Base-by-base conservation (phyloP, 1,284 basidiomycete genomes). In the Flammula alnicola region DNA sequence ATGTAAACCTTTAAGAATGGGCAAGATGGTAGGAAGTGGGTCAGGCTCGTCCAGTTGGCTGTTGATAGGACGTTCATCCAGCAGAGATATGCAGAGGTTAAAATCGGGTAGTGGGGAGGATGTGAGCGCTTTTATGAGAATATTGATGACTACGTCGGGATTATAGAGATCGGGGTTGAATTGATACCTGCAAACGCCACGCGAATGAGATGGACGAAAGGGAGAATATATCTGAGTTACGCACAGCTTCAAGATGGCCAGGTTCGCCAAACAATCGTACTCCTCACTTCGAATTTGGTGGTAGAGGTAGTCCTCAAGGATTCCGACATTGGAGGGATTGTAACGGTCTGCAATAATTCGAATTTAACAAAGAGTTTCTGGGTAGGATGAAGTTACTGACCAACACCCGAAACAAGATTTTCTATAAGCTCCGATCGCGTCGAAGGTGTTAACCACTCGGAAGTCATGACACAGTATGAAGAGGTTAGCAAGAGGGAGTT, bases 81-180 rank as follows among this genome's bases (percentile, higher is more conserved):
- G 78, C 11, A 98, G 81, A 29, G 93, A 91, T 56, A 96, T 83
- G 66, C 93, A 96, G 52, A 98, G 89, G 67, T 90, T 91, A 75
- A 95, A 98, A 69, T 98, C 95, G 53, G 95, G 92, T 43, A 91
- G 84, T 31, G 93, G 90, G 27, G 84, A 78, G 2, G 85, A 81
- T 23, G 89, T 86, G 48, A 98, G 81, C 16, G 94, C 83, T 78
- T 98, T 97, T 69, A 95, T 81, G 64, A 98, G 89, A 68, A 98
- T 93, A 76, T 96, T 93, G 71, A 96, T 79, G 59, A 95, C 89
- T 16, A 95, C 90, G 63, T 95, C 93, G 6, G 93, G 86, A 74
- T 95, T 95, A 73, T 93, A 93, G 36, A 96, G 82, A 67, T 91
- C 85, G 14, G 92, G 86, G 75, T 98, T 98, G 76, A 98, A 98